A percentile compares a stretch with the other conserved stretches of the same genome.
Evolutionary conservation across 1,284 basidiomycete genomes (phyloP).

Genomic region (Gomphus bonarii): DNA sequence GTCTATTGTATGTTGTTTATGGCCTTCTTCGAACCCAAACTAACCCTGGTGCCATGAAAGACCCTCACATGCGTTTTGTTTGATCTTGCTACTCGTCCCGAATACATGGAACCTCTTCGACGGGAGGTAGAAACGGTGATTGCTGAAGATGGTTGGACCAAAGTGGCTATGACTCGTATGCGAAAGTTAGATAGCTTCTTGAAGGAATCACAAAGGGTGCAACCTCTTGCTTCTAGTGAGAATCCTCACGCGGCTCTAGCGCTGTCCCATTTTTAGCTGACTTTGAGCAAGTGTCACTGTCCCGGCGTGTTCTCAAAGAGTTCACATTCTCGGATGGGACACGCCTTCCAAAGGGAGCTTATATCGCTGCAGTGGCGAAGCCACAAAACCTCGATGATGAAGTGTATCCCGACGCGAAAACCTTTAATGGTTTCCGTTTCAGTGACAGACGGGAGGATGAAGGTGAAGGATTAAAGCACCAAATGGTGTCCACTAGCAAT

Average conservation of each 20-base stretch:
- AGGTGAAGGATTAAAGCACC: conserved; percentile 18
- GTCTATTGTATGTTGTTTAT: conserved; percentile 17
- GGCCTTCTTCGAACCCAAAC: not conserved
- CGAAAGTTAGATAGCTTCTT: conserved; percentile 16
- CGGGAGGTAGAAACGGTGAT: conserved; percentile 13
- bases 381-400: conserved; percentile 7
- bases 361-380: not conserved
- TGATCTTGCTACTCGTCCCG: conserved; percentile 11
- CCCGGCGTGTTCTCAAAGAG: conserved; percentile 19
- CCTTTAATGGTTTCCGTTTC: conserved; percentile 13
- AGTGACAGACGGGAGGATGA: conserved; percentile 15
- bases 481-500: conserved; percentile 18
- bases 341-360: conserved; percentile 7
- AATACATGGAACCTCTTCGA: conserved; percentile 12
- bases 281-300: conserved; percentile 21
- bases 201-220: conserved; percentile 25
- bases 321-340: conserved; percentile 13
- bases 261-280: not conserved
- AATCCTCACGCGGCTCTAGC: not conserved
- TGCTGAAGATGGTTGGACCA: conserved; percentile 15
- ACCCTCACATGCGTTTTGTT: conserved; percentile 16
- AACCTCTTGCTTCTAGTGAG: conserved; percentile 19
- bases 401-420: conserved; percentile 7
- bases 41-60: not conserved
- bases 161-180: conserved; percentile 12